Base-by-base conservation (phyloP, 208 protist genomes). In the Tritrichomonas musculus region DNA sequence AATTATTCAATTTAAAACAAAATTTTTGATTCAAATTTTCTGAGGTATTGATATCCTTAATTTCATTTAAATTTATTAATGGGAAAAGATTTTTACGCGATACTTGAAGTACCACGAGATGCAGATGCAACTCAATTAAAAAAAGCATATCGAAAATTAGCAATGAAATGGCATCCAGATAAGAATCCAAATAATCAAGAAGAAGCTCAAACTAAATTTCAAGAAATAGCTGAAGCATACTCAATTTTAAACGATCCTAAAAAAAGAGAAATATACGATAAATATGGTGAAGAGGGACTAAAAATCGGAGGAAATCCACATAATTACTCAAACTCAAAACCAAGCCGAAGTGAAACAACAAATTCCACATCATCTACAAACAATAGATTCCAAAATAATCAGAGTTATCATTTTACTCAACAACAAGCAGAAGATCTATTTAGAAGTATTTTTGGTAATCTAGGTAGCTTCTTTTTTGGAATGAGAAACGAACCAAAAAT, bases 191-290 rank as follows among this genome's bases (percentile, higher is more conserved):
- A n/a, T n/a, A n/a, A 33, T 49, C 93, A 36, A 93, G 84, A 77
- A 49, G 57, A 95, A 96, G 95, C 97, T 99, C 25, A 25, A 25
- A 94, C 93, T 80, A 93, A 95, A 55, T 96, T 96, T 92, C 95
- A 96, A 93, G 80, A 96, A 65, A 95, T 96, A 50, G 84, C 93
- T 50, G 94, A 94, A 92, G 95, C 95, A 30, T 95, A 95, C 64
- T 93, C 94, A 30, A 27, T 94, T 55, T 50, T 95, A 27, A 93
- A 3, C 41, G 94, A 95, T 72, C 72, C 73, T 13, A 49, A 95
- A 36, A 95, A 95, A 50, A 93, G 94, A 55, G 50, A 94, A 33
- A 53, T 95, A 30, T n/a, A n/a, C n/a, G n/a, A n/a, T n/a, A n/a
- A n/a, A n/a, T n/a, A n/a, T n/a, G n/a, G n/a, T n/a, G n/a, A 94